Base-by-base conservation (phyloP, 2,329 filamentous ascomycete genomes). In the Alternaria infectoria region DNA sequence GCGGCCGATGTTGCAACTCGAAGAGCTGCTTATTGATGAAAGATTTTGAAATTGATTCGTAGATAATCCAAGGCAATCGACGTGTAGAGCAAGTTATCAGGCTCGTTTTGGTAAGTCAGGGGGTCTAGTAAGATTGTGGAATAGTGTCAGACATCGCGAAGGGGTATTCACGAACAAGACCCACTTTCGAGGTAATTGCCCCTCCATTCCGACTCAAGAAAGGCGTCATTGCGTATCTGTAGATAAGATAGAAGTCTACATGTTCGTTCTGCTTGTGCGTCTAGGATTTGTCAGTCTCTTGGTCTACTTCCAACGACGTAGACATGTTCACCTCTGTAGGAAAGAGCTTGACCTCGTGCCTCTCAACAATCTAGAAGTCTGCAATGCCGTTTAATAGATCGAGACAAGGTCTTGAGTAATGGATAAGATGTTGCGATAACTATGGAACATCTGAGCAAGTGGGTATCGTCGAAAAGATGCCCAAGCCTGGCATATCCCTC, bases 161-260 rank as follows among this genome's bases (percentile, higher is more conserved):
- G 4, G 32, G 36, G 36, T 40, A 40, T 40, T 40, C n/a, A 40
- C 36, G 36, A 40, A 40, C 9, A 17, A 10, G 36, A 6, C 36
- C 36, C n/a, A 40, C 36, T 40, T 6, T 1, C 36, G 3, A 40
- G 15, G 9, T 2, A 3, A 40, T 11, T 10, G n/a, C 15, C 36
- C 36, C 9, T 40, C 36, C n/a, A 2, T 1, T 40, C 3, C 36
- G 36, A 5, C 9, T 11, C 9, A 11, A 40, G 15, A 6, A 17
- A 40, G 1, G 36, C 5, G 5, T 11, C 5, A 2, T 40, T 40
- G 4, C 15, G 9, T 10, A 6, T 40, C 2, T 17, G 9, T 40
- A 0, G 1, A 17, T 10, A 0, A 40, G 3, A 0, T 0, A 17
- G 36, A 40, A 40, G 4, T 1, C 36, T 40, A 11, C 15, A 1